Percentiles rank a stretch among this genome's conserved stretches.
Evolutionary conservation across 805 yeast species (phyloP).

Genomic region (Candida arabinofermentans): DNA sequence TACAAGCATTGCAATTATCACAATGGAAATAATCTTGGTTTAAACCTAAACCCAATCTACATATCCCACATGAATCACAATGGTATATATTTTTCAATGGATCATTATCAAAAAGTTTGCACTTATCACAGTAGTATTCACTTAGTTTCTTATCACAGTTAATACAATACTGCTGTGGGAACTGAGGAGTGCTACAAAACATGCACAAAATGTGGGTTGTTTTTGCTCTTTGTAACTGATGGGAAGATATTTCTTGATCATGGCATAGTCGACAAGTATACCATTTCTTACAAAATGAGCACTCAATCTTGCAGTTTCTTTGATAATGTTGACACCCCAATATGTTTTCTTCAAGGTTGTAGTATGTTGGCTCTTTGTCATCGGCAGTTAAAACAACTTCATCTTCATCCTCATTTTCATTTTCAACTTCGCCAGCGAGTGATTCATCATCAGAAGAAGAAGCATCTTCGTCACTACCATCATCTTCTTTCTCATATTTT

Average conservation of each 20-base stretch:
- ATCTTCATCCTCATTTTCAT: slow-evolving; percentile 22
- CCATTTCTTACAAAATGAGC: slow-evolving; percentile 73
- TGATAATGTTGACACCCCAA: slow-evolving; percentile 84
- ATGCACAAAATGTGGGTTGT: slow-evolving; percentile 76
- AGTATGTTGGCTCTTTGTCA: slow-evolving; percentile 48
- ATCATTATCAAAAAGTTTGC: slow-evolving; percentile 83
- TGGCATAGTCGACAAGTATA: slow-evolving; percentile 84
- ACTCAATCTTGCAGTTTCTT: slow-evolving; percentile 78
- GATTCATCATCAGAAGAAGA: slow-evolving; percentile 2
- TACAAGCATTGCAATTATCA: slow-evolving; percentile 82
- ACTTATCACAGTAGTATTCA: slow-evolving; percentile 68
- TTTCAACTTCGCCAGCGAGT: slow-evolving; percentile 16
- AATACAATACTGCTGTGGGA: slow-evolving; percentile 64
- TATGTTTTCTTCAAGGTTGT: slow-evolving; percentile 38
- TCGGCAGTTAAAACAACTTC: slow-evolving; percentile 41
- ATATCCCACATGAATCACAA: slow-evolving; percentile 89
- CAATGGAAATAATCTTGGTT: slow-evolving; percentile 92
- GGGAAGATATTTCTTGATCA: slow-evolving; percentile 51
- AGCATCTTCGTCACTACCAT: slow-evolving; percentile 11
- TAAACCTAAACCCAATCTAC: slow-evolving; percentile 83
- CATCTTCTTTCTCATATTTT: slow-evolving; percentile 17
- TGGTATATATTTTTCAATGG: slow-evolving; percentile 78
- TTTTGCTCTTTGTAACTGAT: slow-evolving; percentile 54
- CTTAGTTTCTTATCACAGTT: slow-evolving; percentile 68
- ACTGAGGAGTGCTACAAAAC: slow-evolving; percentile 73